These are phyloP conservation scores for Neofusicoccum ribis DNA, from an alignment of 2,329 filamentous ascomycete genomes.

Conservation along the genomic window DNA sequence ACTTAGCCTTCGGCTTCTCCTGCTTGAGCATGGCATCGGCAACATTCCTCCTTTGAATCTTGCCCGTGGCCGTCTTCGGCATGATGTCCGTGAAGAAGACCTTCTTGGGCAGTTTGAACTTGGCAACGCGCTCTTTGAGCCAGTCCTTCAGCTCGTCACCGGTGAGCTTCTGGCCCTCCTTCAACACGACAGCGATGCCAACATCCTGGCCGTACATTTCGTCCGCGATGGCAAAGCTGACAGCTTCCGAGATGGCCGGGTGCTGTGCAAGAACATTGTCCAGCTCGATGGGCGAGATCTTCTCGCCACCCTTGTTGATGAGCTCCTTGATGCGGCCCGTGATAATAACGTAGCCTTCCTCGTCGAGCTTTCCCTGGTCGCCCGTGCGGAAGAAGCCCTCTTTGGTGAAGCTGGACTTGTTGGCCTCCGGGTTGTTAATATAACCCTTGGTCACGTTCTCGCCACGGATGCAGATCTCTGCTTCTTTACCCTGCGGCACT, in stretches of 20 bases:
- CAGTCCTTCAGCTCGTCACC: conserved; percentile 66
- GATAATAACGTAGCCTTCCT: conserved; percentile 80
- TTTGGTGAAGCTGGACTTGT: conserved; percentile 70
- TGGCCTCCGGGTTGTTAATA: conserved; percentile 78
- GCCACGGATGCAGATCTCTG: conserved; percentile 79
- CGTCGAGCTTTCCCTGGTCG: conserved; percentile 79
- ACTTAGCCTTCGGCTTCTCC: conserved; percentile 56
- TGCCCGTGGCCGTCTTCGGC: conserved; percentile 90
- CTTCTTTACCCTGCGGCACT: conserved; percentile 68
- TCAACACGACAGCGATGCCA: conserved; percentile 73
- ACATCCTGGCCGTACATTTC: conserved; percentile 83
- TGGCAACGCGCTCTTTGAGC: conserved; percentile 69
- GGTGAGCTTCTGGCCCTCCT: conserved; percentile 57
- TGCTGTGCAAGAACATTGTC: conserved; percentile 80
- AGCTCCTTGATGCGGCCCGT: conserved; percentile 92
- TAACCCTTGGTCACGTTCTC: conserved; percentile 85
- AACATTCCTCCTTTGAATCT: conserved; percentile 84
- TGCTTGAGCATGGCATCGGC: conserved; percentile 80
- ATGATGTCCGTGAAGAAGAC: conserved; percentile 81
- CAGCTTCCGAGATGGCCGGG: conserved; percentile 72
- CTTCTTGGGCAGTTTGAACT: conserved; percentile 85
- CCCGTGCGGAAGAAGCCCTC: conserved; percentile 85
- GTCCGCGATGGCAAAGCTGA: conserved; percentile 80
- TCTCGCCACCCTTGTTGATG: conserved; percentile 88
- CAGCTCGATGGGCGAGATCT: conserved; percentile 84